Percentiles rank a stretch among this genome's conserved stretches.
These are phyloP conservation scores for Claviceps pusilla DNA, from an alignment of 2,329 filamentous ascomycete genomes.

Conservation along the genomic window DNA sequence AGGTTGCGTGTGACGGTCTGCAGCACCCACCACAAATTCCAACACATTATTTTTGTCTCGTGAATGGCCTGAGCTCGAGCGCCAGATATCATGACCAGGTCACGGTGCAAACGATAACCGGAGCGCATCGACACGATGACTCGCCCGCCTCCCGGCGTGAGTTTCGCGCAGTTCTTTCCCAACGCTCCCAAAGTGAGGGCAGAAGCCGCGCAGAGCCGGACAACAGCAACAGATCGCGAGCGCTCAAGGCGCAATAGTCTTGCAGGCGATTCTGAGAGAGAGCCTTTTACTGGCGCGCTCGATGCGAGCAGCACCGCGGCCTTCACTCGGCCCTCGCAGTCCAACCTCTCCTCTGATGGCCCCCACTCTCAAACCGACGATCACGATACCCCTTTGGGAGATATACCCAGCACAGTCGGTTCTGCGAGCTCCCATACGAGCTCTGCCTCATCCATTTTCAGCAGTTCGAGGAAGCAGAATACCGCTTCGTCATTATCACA, in stretches of 20 bases:
- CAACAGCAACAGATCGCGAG: constrained; percentile 13
- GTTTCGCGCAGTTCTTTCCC: constrained; percentile 78
- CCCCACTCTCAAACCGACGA: constrained; percentile 30
- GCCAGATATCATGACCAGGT: constrained; percentile 42
- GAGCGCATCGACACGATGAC: constrained; percentile 51
- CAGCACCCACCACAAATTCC: constrained; percentile 4
- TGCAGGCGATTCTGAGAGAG: constrained; percentile 12
- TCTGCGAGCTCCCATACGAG: constrained; percentile 60
- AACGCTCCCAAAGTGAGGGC: constrained; percentile 53
- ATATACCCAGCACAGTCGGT: constrained; percentile 54
- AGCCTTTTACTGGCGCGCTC: constrained; percentile 10
- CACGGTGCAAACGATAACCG: constrained; percentile 37
- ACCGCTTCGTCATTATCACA: constrained; percentile 28
- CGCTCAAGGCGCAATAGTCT: constrained; percentile 13
- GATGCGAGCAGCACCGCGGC: constrained; percentile 12
- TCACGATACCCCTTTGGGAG: constrained; percentile 44
- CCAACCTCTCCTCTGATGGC: constrained; percentile 13
- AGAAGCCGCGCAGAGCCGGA: constrained; percentile 24
- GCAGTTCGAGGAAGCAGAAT: constrained; percentile 28
- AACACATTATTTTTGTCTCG: constrained; percentile 7
- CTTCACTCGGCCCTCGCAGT: constrained; percentile 10
- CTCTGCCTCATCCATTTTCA: constrained; percentile 58
- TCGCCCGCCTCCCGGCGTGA: constrained; percentile 57
- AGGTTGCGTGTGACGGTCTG: constrained; percentile 3
- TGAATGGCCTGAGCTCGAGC: constrained; percentile 12